phyloP scores from a whole-genome alignment of 73 alveolate genomes.

The Tetrahymena elliotti region DNA sequence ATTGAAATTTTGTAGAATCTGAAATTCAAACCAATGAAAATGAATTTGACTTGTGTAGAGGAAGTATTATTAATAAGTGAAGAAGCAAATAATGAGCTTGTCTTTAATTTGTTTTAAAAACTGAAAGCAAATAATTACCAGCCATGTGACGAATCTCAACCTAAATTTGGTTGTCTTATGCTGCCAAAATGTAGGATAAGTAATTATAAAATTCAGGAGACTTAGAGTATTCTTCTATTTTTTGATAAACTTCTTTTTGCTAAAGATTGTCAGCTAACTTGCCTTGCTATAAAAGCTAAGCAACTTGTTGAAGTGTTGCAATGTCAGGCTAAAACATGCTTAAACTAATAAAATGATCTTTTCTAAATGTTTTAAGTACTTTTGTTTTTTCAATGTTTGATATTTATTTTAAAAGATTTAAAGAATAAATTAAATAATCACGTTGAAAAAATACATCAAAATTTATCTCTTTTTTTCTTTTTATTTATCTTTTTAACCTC shows the following conservation, averaged over 20 bases:
- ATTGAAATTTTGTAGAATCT: neutral
- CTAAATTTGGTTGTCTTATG: neutral
- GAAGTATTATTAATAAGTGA: neutral
- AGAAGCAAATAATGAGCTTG: no score
- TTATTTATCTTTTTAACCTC: neutral
- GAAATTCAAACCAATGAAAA: neutral
- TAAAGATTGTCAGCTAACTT: neutral
- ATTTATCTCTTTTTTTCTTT: neutral
- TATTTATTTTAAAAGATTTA: neutral
- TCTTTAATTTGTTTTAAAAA: no score
- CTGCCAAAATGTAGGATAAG: neutral
- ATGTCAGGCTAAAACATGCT: constrained; percentile 1
- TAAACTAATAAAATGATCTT: neutral
- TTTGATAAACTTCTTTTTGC: neutral
- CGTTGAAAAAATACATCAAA: neutral
- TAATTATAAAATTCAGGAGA: neutral
- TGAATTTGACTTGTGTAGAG: no score
- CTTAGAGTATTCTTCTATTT: neutral
- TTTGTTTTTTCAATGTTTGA: neutral
- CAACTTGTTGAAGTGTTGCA: neutral
- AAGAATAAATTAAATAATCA: neutral
- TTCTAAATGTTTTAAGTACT: neutral
- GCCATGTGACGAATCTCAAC: neutral
- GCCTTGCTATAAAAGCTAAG: neutral
- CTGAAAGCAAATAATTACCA: neutral